Evolutionary conservation across 2,329 filamentous ascomycete species (phyloP), one percentile per base, ranked within the genome.

Genomic region (Stagonosporopsis vannaccii): DNA sequence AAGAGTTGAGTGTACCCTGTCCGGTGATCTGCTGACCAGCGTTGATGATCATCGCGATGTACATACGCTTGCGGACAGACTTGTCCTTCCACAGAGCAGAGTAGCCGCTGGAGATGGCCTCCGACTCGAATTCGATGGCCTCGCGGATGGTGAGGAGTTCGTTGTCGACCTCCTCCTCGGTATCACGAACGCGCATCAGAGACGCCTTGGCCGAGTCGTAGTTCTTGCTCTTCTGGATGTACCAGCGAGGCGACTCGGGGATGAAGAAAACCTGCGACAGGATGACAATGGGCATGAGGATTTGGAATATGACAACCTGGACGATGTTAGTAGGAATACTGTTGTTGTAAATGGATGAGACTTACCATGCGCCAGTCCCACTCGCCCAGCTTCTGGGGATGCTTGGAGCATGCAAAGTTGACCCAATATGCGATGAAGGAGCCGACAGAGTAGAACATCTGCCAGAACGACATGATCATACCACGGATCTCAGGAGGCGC

Each of bases 11-110:
- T 1, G 87, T 88, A 60, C 88, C 89, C 74, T 91, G 88, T 19
- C 88, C 88, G 5, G 87, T 89, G 36, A 91, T 81, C 73, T 91
- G 88, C 73, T 90, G 88, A 41, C 88, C 88, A 41, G 87, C 81
- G 70, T 91, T 91, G 74, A 91, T 77, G 44, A 89, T 75, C 61
- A 89, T 82, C 22, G 87, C 87, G 26, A 91, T 81, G 40, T 81
- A 76, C 61, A 91, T 81, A 49, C 88, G 84, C 79, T 87, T 88
- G 64, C 88, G 83, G 40, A 90, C 77, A 12, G 87, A 89, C 35
- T 81, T 82, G 74, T 90, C 88, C 73, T 87, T 88, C 85, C 88
- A 90, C 17, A 90, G 81, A 1, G 88, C 87, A 54, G 79, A 76
- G 75, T 90, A 90, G 22, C 80, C 82, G 53, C 80, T 79, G 8